Conservation (phyloP, 2,329 filamentous ascomycete species). For the Hymenoscyphus linearis region DNA sequence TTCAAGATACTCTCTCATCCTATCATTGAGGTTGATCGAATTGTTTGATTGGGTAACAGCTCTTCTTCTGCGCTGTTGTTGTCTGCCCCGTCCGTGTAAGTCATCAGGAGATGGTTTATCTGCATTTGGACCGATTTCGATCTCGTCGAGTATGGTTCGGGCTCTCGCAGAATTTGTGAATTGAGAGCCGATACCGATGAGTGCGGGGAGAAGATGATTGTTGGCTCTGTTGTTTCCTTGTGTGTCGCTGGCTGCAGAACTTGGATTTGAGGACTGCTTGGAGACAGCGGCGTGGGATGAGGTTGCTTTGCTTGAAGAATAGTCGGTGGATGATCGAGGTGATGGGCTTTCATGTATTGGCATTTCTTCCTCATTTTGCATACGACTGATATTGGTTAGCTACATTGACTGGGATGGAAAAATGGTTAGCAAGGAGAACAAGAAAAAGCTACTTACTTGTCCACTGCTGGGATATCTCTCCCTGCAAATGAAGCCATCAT, state of each 20-base stretch:
- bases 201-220: not conserved
- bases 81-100: no score
- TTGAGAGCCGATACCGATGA: not conserved
- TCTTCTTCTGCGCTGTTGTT: not conserved
- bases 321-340: not conserved
- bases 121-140: not conserved
- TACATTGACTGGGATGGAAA: not conserved
- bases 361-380: not conserved
- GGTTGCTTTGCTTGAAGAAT: not conserved
- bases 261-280: not conserved
- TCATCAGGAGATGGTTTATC: not conserved
- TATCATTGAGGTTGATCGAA: not conserved
- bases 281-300: not conserved
- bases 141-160: not conserved
- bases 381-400: not conserved
- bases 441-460: not conserved
- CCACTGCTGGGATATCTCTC: not conserved
- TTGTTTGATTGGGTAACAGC: not conserved
- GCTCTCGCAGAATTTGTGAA: not conserved
- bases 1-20: not conserved
- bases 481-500: no score
- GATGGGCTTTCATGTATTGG: not conserved
- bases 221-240: not conserved
- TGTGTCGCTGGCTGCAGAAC: not conserved
- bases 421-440: not conserved